A percentile compares a stretch with the other conserved stretches of the same genome.
phyloP scores from a whole-genome alignment of 2,329 filamentous ascomycete species.

The Pseudopithomyces maydicus region DNA sequence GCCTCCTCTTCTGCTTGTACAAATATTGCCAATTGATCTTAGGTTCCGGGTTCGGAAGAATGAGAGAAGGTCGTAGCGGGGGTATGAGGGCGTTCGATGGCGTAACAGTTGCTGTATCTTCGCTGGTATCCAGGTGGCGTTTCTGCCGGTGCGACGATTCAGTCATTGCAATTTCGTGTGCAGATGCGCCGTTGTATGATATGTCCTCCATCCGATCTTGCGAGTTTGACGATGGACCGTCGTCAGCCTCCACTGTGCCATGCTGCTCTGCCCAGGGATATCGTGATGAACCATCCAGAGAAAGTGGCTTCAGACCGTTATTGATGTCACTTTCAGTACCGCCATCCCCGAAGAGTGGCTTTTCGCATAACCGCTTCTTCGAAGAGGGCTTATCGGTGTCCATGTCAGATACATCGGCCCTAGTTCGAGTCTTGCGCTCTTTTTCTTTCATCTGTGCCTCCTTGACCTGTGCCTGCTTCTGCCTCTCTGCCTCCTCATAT shows the following conservation, averaged over 20 bases:
- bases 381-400: constrained; percentile 56
- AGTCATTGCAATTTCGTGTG: constrained; percentile 20
- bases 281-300: constrained; percentile 23
- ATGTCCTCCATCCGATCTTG: constrained; percentile 48
- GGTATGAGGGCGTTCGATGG: constrained; percentile 21
- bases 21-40: constrained; percentile 91
- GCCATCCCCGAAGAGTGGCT: constrained; percentile 48
- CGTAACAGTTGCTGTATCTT: constrained; percentile 14
- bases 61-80: constrained; percentile 39
- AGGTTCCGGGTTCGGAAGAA: constrained; percentile 49
- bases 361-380: constrained; percentile 58
- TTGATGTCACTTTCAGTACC: constrained; percentile 27
- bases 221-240: constrained; percentile 29
- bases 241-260: constrained; percentile 53
- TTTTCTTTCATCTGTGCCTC: constrained; percentile 43
- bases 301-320: constrained; percentile 23
- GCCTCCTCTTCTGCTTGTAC: constrained; percentile 80
- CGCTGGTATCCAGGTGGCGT: constrained; percentile 12
- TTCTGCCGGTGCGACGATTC: constrained; percentile 23
- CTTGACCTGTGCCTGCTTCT: constrained; percentile 41
- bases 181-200: constrained; percentile 29
- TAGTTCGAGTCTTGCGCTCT: constrained; percentile 53
- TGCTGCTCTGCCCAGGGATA: constrained; percentile 54
- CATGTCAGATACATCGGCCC: constrained; percentile 49
- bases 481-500: constrained; percentile 65